Evolutionary conservation across 2,329 filamentous ascomycete species (phyloP).

Genomic region (Phialocephala subalpina): DNA sequence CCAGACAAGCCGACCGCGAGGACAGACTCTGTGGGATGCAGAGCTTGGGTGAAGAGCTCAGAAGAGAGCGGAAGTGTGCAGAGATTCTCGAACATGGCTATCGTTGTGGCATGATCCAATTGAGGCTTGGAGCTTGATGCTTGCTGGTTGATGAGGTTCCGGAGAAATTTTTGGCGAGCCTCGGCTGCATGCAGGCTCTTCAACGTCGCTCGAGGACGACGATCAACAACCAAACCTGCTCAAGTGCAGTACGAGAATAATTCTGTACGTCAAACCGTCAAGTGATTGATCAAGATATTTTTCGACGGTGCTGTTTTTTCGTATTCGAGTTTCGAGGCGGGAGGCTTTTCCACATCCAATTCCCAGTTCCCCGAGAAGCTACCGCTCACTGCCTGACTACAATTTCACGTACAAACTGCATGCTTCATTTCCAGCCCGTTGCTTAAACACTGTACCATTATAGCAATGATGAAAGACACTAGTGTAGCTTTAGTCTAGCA

Average conservation of each 20-base stretch:
- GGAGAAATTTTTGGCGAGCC: background rate
- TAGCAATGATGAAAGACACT: background rate
- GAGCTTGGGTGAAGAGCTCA: conserved; percentile 87
- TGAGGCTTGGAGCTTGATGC: conserved; percentile 10
- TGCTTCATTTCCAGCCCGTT: background rate
- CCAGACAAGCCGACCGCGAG: conserved; percentile 85
- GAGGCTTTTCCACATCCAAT: no score
- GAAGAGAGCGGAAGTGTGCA: conserved; percentile 86
- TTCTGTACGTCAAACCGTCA: no score
- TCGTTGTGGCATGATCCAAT: conserved; percentile 24
- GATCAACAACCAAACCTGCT: background rate
- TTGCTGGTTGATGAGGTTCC: background rate
- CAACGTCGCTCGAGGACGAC: background rate
- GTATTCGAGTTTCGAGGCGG: no score
- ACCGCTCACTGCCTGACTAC: background rate
- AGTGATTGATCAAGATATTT: no score
- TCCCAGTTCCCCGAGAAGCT: background rate
- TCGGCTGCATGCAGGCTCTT: background rate
- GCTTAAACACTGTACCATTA: background rate
- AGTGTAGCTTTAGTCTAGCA: no score
- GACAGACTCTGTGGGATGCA: conserved; percentile 85
- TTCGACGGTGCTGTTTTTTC: no score
- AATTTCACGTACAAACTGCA: background rate
- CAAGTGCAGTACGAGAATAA: no score
- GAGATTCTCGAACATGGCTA: conserved; percentile 70